Percentiles rank a stretch among this genome's conserved stretches.
Conservation (phyloP, 352 stramenopile genomes). For the Aphanomyces cochlioides region DNA sequence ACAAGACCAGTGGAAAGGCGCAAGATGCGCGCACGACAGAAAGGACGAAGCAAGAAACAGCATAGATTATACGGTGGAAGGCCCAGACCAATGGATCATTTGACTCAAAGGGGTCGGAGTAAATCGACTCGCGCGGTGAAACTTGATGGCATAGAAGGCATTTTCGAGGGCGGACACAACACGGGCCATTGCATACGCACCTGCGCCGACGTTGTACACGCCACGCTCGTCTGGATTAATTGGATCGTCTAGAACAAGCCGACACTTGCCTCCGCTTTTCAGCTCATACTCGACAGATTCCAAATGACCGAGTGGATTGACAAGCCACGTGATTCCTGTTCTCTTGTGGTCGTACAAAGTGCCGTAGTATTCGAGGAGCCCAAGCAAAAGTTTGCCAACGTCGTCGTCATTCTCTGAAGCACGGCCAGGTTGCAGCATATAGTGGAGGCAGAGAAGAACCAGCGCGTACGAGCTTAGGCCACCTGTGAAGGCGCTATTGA, state of each 20-base stretch:
- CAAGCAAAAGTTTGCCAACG: slow-evolving; percentile 67
- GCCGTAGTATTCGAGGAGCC: slow-evolving; percentile 88
- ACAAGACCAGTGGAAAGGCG: too few relatives aligned
- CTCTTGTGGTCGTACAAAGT: slow-evolving; percentile 73
- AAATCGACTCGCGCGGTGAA: slow-evolving; percentile 70
- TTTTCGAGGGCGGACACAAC: slow-evolving; percentile 80
- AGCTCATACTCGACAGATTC: slow-evolving; percentile 70
- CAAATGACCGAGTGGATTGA: slow-evolving; percentile 32
- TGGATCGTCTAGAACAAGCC: slow-evolving; percentile 80
- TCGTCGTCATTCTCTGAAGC: slow-evolving; percentile 35
- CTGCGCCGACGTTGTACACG: slow-evolving; percentile 72
- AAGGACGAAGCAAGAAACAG: background rate
- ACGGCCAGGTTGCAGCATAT: slow-evolving; percentile 57
- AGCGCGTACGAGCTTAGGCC: slow-evolving; percentile 87
- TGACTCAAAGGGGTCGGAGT: slow-evolving; percentile 73
- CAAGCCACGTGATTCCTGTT: slow-evolving; percentile 62
- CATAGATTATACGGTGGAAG: slow-evolving; percentile 25
- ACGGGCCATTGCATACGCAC: slow-evolving; percentile 70
- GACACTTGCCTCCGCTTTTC: slow-evolving; percentile 57
- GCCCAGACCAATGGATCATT: slow-evolving; percentile 73
- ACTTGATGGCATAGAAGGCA: slow-evolving; percentile 70
- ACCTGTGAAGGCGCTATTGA: slow-evolving; percentile 88
- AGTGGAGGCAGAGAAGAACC: slow-evolving; percentile 74
- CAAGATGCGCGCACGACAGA: background rate
- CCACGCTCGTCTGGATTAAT: slow-evolving; percentile 56